phyloP scores from a whole-genome alignment of 1,284 basidiomycete genomes.

The Puccinia polysora region DNA sequence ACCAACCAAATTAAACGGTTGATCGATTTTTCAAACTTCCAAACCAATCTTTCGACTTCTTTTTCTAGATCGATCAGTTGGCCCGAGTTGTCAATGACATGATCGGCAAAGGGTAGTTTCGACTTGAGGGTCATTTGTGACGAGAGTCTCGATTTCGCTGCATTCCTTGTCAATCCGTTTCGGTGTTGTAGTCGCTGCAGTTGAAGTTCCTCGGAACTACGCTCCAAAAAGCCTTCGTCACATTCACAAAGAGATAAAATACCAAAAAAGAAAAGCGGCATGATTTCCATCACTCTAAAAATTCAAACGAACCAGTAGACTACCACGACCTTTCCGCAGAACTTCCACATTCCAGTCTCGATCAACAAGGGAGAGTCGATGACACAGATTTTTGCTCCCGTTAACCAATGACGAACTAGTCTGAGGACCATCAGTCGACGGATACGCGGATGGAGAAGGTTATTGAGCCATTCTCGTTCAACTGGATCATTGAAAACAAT shows the following conservation, averaged over 20 bases:
- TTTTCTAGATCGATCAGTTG: conserved; percentile 63
- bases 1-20: conserved; percentile 66
- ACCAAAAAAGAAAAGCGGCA: not conserved
- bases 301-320: conserved; percentile 70
- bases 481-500: conserved; percentile 75
- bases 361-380: conserved; percentile 91
- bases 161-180: conserved; percentile 53
- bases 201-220: conserved; percentile 69
- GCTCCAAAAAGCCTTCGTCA: not conserved
- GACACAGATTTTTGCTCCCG: conserved; percentile 71
- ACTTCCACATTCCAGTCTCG: conserved; percentile 80
- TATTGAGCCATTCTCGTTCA: conserved; percentile 71
- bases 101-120: conserved; percentile 78
- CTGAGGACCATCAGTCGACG: conserved; percentile 67
- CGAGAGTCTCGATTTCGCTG: conserved; percentile 67
- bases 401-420: conserved; percentile 69
- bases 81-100: conserved; percentile 84
- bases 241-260: not conserved
- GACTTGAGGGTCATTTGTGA: conserved; percentile 74
- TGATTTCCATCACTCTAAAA: not conserved
- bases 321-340: conserved; percentile 75
- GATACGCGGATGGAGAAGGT: conserved; percentile 85
- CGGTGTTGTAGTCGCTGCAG: conserved; percentile 65
- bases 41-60: conserved; percentile 67
- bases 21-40: conserved; percentile 58